phyloP scores from a whole-genome alignment of 495 filamentous ascomycete genomes.

The Annulohypoxylon stygium region DNA sequence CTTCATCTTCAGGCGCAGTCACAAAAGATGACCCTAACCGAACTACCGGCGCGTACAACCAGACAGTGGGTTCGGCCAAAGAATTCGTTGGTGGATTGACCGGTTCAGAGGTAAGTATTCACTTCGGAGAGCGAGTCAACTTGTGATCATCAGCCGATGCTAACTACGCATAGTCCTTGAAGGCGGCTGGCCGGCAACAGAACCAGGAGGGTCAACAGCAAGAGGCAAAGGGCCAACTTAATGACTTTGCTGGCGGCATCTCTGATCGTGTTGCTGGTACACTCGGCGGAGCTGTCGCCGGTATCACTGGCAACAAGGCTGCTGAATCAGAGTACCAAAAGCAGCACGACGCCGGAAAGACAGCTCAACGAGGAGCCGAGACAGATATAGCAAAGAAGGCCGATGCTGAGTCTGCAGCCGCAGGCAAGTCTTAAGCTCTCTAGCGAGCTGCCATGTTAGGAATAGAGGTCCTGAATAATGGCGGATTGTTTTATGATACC shows the following conservation, averaged over 20 bases:
- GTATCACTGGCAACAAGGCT: slow-evolving; percentile 76
- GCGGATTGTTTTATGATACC: slow-evolving; percentile 47
- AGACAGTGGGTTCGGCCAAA: slow-evolving; percentile 88
- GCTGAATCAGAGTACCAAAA: slow-evolving; percentile 71
- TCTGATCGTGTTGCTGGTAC: slow-evolving; percentile 79
- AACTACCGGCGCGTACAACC: slow-evolving; percentile 80
- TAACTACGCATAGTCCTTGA: slow-evolving; percentile 64
- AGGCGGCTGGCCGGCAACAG: slow-evolving; percentile 79
- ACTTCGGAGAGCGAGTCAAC: neutral
- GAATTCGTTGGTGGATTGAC: slow-evolving; percentile 81
- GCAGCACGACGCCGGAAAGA: slow-evolving; percentile 89
- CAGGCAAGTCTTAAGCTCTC: slow-evolving; percentile 21
- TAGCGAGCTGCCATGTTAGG: neutral
- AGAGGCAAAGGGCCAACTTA: slow-evolving; percentile 87
- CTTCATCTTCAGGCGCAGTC: slow-evolving; percentile 77
- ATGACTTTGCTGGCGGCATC: slow-evolving; percentile 78
- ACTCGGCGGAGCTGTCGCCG: slow-evolving; percentile 75
- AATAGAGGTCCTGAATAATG: neutral
- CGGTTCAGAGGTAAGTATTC: slow-evolving; percentile 72
- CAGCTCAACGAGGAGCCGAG: slow-evolving; percentile 85
- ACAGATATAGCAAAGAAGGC: slow-evolving; percentile 80
- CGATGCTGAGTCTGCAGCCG: slow-evolving; percentile 53
- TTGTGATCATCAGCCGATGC: neutral
- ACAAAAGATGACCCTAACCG: slow-evolving; percentile 81
- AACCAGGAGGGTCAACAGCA: slow-evolving; percentile 83